Base-by-base conservation (phyloP, 2,329 filamentous ascomycete species). In the Diaporthe citriasiana region DNA sequence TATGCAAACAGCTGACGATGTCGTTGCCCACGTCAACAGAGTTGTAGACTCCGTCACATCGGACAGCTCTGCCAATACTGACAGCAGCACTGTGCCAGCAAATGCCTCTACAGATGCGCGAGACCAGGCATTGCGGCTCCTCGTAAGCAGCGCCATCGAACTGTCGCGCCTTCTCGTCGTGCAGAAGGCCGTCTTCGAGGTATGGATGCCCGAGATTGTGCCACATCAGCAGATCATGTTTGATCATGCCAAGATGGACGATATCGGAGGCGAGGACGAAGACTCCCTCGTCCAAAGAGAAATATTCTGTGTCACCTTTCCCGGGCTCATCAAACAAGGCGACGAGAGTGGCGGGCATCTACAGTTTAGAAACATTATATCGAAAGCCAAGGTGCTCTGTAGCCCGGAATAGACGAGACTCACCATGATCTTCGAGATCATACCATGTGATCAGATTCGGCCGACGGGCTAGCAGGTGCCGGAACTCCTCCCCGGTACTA, bases 381-480 rank as follows among this genome's bases (percentile, higher is more conserved):
- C 88, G 74, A 93, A 92, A 82, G 89, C 91, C n/a, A 89, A 88
- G 77, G 91, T 93, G 7, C 82, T 93, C 63, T 93, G 91, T 79
- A 83, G 83, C 66, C 84, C 86, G 12, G 86, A 88, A 78, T 85
- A 80, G 82, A 77, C 69, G 59, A 71, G 66, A 19, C 68, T 70
- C 53, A 38, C 42, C 47, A 22, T 72, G 53, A 17, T 51, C 50
- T 45, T 53, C 50, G 15, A 22, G 53, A 72, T 38, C 70, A 63
- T 63, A n/a, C 56, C 65, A 60, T 66, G 38, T 50, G 63, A 27
- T 40, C 63, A 66, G 65, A 40, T 38, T 66, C 56, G 42, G 33
- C 47, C 47, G 30, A 30, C 63, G 27, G 63, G 50, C 53, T 70
- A 51, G 25, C 65, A 55, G 55, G 53, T n/a, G 30, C 35, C 53